phyloP scores from a whole-genome alignment of 1,284 basidiomycete species.

The Paramarasmius palmivorus region DNA sequence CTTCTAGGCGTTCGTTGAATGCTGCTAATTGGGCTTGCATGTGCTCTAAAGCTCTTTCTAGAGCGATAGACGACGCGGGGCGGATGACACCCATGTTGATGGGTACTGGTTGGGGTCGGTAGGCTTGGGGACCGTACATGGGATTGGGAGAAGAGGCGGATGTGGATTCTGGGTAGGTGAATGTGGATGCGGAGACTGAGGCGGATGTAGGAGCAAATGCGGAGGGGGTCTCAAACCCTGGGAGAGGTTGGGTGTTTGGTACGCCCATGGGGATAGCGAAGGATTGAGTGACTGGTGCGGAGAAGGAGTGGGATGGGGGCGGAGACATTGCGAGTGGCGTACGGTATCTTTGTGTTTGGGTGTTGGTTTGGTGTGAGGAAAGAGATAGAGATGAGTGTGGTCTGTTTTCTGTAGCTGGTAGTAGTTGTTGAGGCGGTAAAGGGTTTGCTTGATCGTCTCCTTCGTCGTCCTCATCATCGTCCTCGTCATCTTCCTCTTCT shows the following conservation, averaged over 20 bases:
- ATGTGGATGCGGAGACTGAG: slow-evolving; percentile 38
- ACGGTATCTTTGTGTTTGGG: slow-evolving; percentile 45
- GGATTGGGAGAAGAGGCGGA: slow-evolving; percentile 31
- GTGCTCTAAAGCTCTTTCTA: slow-evolving; percentile 79
- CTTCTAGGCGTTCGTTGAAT: slow-evolving; percentile 84
- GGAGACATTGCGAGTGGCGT: slow-evolving; percentile 75
- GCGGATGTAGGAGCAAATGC: slow-evolving; percentile 56
- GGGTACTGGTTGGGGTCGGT: slow-evolving; percentile 33
- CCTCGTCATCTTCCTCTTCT: slow-evolving; percentile 32
- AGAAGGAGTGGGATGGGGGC: slow-evolving; percentile 74
- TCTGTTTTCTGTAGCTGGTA: no score
- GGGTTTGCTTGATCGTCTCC: slow-evolving; percentile 49
- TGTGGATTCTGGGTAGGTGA: slow-evolving; percentile 35
- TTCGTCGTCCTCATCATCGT: slow-evolving; percentile 48
- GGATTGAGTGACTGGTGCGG: slow-evolving; percentile 15
- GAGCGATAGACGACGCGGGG: slow-evolving; percentile 42
- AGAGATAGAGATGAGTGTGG: no score
- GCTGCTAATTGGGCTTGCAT: slow-evolving; percentile 90
- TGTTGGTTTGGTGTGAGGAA: slow-evolving; percentile 30
- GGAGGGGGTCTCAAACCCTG: slow-evolving; percentile 69
- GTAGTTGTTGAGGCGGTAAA: no score
- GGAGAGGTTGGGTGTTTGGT: slow-evolving; percentile 64
- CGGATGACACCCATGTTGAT: slow-evolving; percentile 31
- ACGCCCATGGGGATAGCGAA: slow-evolving; percentile 26
- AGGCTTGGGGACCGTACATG: slow-evolving; percentile 41